Base-by-base conservation (phyloP, 192 early-diverging fungal genomes). In the Coemansia reversa region DNA sequence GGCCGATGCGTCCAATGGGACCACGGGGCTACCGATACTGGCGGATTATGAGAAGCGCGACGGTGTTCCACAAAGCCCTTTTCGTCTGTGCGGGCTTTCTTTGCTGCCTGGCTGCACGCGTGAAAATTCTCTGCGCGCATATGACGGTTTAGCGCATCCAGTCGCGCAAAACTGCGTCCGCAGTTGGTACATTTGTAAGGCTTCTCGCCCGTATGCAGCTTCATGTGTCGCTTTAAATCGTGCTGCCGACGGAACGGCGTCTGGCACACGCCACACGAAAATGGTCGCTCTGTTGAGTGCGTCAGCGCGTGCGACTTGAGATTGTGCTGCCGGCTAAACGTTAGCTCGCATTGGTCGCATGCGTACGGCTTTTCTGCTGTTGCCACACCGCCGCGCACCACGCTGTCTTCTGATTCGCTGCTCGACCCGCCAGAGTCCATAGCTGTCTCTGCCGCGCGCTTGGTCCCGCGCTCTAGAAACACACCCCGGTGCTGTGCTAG, bases 211-310 rank as follows among this genome's bases (percentile, higher is more conserved):
- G 90, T 86, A 63, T 93, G 92, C 28, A 91, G 71, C 62, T 89
- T 87, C 75, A 89, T 87, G 57, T 93, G 91, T 30, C 95, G 87
- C 72, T 93, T 95, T 47, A 95, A 83, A 76, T 97, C 95, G 70
- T 97, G 94, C 57, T 93, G 89, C 16, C 95, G 84, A 22, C 93
- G 89, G 83, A 97, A 97, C 9, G 85, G 76, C 29, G 86, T 83
- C 2, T 87, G 79, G 76, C 95, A 97, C 51, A 83, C 77, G 29
- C 79, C 67, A 81, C 86, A 88, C 24, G 74, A 70, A 69, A 84
- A 90, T 25, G 91, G 91, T 2, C 90, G 85, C 62, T 89, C 87
- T n/a, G 84, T 79, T 49, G 89, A 86, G 71, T 93, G 91, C 1
- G 89, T 90, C 30, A 88, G 74, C 25, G 85, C 82, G 67, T 93